These are phyloP conservation scores for Lactifluus subvellereus DNA, from an alignment of 768 basidiomycete genomes.

Conservation along the genomic window DNA sequence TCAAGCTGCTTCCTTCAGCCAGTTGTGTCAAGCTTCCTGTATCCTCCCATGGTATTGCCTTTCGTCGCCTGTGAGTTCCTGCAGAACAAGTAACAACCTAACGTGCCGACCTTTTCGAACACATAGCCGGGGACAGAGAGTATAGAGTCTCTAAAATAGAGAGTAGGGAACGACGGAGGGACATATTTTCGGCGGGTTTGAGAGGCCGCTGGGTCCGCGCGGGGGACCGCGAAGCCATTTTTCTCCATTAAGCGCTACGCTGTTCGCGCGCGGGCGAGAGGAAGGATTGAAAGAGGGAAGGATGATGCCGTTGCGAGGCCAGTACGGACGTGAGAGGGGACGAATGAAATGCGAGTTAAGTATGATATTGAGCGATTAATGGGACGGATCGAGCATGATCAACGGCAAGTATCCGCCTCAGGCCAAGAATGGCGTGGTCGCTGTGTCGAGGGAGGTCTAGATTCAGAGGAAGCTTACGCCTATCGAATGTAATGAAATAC, in stretches of 20 bases:
- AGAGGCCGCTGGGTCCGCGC: not conserved
- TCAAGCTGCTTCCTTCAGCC: conserved; percentile 62
- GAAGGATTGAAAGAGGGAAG: not conserved
- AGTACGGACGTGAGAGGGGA: not conserved
- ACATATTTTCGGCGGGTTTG: conserved; percentile 43
- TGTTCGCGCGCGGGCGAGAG: not conserved
- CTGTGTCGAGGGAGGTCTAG: not conserved
- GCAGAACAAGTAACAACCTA: not conserved
- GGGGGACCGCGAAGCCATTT: not conserved
- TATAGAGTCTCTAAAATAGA: conserved; percentile 48
- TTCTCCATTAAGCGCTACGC: conserved; percentile 1
- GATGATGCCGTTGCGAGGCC: not conserved
- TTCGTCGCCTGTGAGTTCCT: not conserved
- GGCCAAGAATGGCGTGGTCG: not conserved
- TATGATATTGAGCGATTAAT: not conserved
- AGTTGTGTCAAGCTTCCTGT: conserved; percentile 66
- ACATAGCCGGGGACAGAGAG: conserved; percentile 68
- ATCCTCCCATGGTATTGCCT: conserved; percentile 66
- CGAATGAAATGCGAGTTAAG: not conserved
- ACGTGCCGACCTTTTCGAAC: conserved; percentile 52
- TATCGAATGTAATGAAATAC: not conserved
- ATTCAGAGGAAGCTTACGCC: not conserved
- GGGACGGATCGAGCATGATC: conserved; percentile 19
- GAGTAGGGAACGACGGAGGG: conserved; percentile 51
- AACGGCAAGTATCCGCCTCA: not conserved